phyloP scores from a whole-genome alignment of 176 grass and related monocot species.

The Thinopyrum elongatum region DNA sequence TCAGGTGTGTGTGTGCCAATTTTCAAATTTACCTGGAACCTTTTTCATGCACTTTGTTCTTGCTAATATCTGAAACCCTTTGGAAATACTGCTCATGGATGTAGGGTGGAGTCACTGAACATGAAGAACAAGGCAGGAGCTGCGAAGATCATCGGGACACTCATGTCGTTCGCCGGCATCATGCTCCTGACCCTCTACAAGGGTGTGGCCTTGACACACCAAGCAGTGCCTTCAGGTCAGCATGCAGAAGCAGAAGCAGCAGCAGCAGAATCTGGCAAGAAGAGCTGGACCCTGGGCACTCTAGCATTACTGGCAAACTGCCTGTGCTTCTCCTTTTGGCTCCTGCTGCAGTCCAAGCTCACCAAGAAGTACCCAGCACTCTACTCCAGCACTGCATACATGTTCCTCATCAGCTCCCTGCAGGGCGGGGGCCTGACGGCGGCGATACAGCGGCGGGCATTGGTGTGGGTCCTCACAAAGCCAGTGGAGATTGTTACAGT shows the following conservation, averaged over 20 bases:
- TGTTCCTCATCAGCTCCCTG: slow-evolving; percentile 85
- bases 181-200: slow-evolving; percentile 75
- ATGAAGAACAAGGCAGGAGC: slow-evolving; percentile 62
- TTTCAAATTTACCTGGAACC: not conserved
- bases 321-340: slow-evolving; percentile 79
- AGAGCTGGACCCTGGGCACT: slow-evolving; percentile 67
- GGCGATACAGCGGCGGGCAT: slow-evolving; percentile 51
- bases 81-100: not conserved
- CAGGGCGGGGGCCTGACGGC: slow-evolving; percentile 50
- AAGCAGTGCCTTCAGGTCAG: slow-evolving; percentile 10
- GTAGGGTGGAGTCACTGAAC: slow-evolving; percentile 70
- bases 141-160: slow-evolving; percentile 57
- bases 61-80: not conserved
- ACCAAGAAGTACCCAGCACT: slow-evolving; percentile 83
- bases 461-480: slow-evolving; percentile 60
- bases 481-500: slow-evolving; percentile 67
- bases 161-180: slow-evolving; percentile 57
- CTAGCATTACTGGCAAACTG: slow-evolving; percentile 65
- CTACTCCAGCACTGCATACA: slow-evolving; percentile 74
- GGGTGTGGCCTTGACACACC: slow-evolving; percentile 58
- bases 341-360: slow-evolving; percentile 73
- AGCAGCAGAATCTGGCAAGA: slow-evolving; percentile 14
- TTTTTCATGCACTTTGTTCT: not conserved
- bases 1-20: slow-evolving; percentile 28
- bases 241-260: slow-evolving; percentile 1